These are phyloP conservation scores for Alloteropsis semialata DNA, from an alignment of 176 grass and related monocot genomes.

Conservation along the genomic window DNA sequence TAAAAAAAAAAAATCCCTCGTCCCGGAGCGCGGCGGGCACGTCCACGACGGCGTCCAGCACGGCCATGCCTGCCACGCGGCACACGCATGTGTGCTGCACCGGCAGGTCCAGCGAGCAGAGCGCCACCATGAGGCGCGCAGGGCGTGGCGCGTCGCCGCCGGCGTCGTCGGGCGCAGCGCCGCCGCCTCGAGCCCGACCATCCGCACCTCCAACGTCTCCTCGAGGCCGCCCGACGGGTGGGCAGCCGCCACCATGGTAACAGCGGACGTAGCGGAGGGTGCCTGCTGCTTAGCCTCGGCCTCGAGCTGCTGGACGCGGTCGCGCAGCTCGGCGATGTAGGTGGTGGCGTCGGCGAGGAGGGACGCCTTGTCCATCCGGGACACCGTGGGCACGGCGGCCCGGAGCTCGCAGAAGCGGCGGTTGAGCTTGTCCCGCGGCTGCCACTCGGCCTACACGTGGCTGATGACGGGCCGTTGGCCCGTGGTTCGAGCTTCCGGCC, in stretches of 20 bases:
- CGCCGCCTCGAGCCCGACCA: neutral
- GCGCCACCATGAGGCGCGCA: too few species aligned
- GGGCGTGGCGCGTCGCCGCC: too few species aligned
- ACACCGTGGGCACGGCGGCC: slow-evolving; percentile 53
- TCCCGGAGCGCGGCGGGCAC: too few species aligned
- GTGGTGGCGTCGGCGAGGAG: slow-evolving; percentile 48
- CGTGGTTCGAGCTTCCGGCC: neutral
- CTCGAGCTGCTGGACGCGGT: slow-evolving; percentile 27
- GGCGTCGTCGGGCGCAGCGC: neutral
- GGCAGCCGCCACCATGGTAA: too few species aligned
- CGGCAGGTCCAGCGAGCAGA: too few species aligned
- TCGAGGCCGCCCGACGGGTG: neutral
- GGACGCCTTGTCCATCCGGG: slow-evolving; percentile 71
- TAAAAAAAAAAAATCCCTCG: too few species aligned
- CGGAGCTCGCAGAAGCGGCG: slow-evolving; percentile 61
- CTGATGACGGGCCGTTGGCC: neutral
- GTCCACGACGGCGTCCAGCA: too few species aligned
- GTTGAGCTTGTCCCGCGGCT: slow-evolving; percentile 59
- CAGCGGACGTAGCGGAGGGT: too few species aligned
- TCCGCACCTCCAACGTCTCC: neutral
- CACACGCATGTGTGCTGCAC: too few species aligned
- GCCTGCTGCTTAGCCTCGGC: neutral
- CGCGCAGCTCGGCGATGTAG: slow-evolving; percentile 55
- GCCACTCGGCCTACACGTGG: slow-evolving; percentile 62
- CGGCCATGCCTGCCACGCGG: too few species aligned